Base-by-base conservation (phyloP, 352 stramenopile species). In the Phytophthora palmivora region DNA sequence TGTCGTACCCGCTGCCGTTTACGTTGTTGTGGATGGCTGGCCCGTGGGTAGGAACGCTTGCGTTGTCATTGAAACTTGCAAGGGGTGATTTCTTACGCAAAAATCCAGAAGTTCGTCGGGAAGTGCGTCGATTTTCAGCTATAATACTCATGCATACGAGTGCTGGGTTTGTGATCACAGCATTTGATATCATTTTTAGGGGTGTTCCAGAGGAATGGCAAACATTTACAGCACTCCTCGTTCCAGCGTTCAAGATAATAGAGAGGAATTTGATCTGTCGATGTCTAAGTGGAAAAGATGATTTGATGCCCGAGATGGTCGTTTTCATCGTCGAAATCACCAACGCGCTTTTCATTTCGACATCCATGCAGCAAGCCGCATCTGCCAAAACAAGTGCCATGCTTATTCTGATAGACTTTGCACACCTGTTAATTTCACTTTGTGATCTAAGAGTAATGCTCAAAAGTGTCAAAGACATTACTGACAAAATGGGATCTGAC, bases 311-410 rank as follows among this genome's bases (percentile, higher is more conserved):
- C 0, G 61, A 84, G 42, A 57, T 74, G 14, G 53, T 82, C 14
- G 62, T 83, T 5, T 79, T 87, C 49, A 79, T 71, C 19, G 64
- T 79, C 46, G 70, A 87, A 21, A 54, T 87, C 30, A 82, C 76
- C 42, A 75, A 79, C 33, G 44, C 78, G 12, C 50, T 87, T 3
- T 87, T 69, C 12, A 62, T 84, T 12, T 59, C 75, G 2, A 65
- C 63, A 7, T 74, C 58, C 15, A 79, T 87, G 63, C 61, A 81
- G 37, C 67, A 48, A 22, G 39, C 70, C 0, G 54, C 66, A 15
- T 79, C 65, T 0, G 46, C 58, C 10, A 56, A 43, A 5, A 77
- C n/a, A n/a, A 69, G 65, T 4, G 22, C 63, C 4, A 34, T 69
- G 10, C 39, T 87, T 10, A 68, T 81, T 10, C 16, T 33, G 4